Evolutionary conservation across 148 eudicot genomes (phyloP).

Genomic region (Pharnaceum exiguum): DNA sequence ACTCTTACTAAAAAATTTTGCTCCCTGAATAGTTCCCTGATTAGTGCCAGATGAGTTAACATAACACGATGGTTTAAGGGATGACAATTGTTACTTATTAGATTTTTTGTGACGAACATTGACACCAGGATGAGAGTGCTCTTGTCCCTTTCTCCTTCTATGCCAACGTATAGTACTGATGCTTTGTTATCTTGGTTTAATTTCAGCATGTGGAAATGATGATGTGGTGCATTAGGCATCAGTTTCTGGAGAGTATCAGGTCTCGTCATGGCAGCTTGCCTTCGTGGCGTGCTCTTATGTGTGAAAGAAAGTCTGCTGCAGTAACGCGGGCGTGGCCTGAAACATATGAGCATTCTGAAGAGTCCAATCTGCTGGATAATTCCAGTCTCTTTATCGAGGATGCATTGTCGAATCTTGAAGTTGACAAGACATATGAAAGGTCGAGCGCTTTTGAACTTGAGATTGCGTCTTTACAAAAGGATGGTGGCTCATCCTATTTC

Average conservation of each 20-base stretch:
- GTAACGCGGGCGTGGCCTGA: constrained; percentile 82
- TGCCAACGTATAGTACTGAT: neutral
- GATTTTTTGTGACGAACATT: no score
- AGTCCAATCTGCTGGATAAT: constrained; percentile 24
- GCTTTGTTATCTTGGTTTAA: constrained; percentile 9
- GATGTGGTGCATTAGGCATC: constrained; percentile 82
- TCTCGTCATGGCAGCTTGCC: constrained; percentile 40
- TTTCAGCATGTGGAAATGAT: constrained; percentile 91
- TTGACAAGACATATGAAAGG: constrained; percentile 43
- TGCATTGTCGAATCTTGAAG: constrained; percentile 80
- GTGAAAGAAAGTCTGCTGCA: constrained; percentile 79
- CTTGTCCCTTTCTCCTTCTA: neutral
- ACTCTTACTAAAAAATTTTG: no score
- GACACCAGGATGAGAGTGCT: no score
- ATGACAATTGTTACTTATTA: no score
- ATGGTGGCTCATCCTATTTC: constrained; percentile 50
- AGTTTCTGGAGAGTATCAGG: constrained; percentile 61
- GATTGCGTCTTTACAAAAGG: constrained; percentile 61
- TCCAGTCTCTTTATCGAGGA: constrained; percentile 86
- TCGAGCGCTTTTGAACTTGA: constrained; percentile 43
- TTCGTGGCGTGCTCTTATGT: constrained; percentile 61
- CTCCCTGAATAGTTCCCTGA: no score
- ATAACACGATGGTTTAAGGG: no score
- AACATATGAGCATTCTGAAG: constrained; percentile 33
- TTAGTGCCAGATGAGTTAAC: no score